Evolutionary conservation across 2,329 filamentous ascomycete species (phyloP), one percentile per base, ranked within the genome.

Genomic region (Pleoardoris graminearum): DNA sequence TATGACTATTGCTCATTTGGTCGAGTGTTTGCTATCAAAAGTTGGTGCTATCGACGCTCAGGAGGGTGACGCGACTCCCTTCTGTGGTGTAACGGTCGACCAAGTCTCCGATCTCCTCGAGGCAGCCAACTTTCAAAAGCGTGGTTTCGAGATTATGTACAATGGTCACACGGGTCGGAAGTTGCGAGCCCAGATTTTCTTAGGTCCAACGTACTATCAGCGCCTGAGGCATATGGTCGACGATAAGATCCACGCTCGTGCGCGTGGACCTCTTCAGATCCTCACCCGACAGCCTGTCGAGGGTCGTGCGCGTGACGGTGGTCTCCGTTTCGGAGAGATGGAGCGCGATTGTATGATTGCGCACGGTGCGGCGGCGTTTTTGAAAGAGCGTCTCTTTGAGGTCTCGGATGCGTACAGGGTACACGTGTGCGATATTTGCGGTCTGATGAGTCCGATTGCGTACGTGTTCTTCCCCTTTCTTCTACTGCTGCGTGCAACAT

Each of bases 261-360:
- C 95, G 12, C 88, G 94, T 72, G 94, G 95, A 30, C 94, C 94
- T 0, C 90, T 96, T 19, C 94, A 99, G 77, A 99, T 99, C 69
- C 85, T 99, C 78, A 99, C 94, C 2, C 84, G 95, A 52, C 94
- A 99, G 76, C 94, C 94, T 16, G 94, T 99, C 12, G 94, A 99
- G 78, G 94, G 94, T 88, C 90, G 95, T 85, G 94, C 94, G 3
- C 83, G 95, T 76, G 95, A 99, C 73, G 94, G 94, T 83, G 94
- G 94, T 80, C 83, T 99, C 38, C 93, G 95, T 72, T 99, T 99
- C 85, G 94, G 94, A 86, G 94, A 99, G 82, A 99, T 99, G 94
- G 95, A 99, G 78, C 93, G 95, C 79, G 95, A 99, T 85, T 99
- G 94, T 75, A 99, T 99, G 94, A 99, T 99, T 80, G 91, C 95